A percentile compares a stretch with the other conserved stretches of the same genome.
phyloP scores from a whole-genome alignment of 495 filamentous ascomycete genomes.

The Astrothelium subdiscretum region DNA sequence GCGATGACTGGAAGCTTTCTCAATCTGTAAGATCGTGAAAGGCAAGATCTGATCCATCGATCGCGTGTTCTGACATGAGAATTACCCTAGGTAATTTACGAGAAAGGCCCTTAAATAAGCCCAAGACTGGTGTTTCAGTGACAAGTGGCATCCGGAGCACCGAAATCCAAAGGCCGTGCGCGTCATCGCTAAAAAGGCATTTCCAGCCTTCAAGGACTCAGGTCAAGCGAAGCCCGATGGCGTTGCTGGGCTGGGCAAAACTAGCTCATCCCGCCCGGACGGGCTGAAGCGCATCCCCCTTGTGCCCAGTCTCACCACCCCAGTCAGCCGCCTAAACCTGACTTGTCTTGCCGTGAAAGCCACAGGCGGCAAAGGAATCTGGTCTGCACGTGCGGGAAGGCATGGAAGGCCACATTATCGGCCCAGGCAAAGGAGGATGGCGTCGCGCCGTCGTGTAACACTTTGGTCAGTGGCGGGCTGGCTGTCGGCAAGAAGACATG shows the following conservation, averaged over 20 bases:
- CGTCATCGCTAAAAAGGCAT: neutral
- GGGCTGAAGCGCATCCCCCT: neutral
- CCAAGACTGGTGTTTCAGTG: neutral
- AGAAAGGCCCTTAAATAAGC: too few species aligned
- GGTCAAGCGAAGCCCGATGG: neutral
- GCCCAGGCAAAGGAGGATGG: neutral
- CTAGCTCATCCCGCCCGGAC: neutral
- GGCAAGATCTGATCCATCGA: too few species aligned
- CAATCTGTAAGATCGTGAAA: too few species aligned
- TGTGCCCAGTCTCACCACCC: neutral
- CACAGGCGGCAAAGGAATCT: neutral
- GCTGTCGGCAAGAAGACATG: neutral
- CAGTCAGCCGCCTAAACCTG: neutral
- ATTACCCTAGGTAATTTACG: too few species aligned
- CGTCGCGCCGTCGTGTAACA: neutral
- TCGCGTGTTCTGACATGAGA: too few species aligned
- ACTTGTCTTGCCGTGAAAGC: neutral
- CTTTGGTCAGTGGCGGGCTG: neutral
- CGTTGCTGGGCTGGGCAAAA: neutral
- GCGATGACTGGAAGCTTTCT: too few species aligned
- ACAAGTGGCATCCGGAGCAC: neutral
- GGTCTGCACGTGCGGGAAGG: neutral
- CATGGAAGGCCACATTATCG: slow-evolving; percentile 1
- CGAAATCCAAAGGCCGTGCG: neutral
- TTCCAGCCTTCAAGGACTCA: neutral